Evolutionary conservation across 805 yeast species (phyloP).

Genomic region (Candida rishiriensis): DNA sequence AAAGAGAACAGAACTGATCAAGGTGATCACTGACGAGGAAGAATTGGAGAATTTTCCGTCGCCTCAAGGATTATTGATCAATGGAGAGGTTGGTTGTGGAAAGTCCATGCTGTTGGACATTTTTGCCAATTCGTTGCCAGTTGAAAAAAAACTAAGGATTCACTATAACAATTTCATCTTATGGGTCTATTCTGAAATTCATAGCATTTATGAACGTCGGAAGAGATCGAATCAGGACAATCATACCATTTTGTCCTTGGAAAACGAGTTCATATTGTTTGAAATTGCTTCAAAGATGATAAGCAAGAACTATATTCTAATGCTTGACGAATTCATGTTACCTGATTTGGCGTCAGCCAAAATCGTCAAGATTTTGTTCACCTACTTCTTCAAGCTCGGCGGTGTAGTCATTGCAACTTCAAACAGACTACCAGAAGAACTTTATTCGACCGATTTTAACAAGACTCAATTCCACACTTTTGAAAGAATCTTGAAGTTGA

Average conservation of each 20-base stretch:
- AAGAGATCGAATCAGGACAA: constrained; percentile 27
- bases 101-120: constrained; percentile 72
- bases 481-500: constrained; percentile 48
- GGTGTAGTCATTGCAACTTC: constrained; percentile 75
- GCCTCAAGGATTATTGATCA: constrained; percentile 60
- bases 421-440: constrained; percentile 66
- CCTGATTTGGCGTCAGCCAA: constrained; percentile 76
- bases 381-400: constrained; percentile 66
- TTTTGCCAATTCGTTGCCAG: constrained; percentile 62
- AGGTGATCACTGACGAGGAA: constrained; percentile 55
- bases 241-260: constrained; percentile 35
- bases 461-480: constrained; percentile 54
- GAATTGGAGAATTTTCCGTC: constrained; percentile 48
- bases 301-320: constrained; percentile 48
- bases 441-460: constrained; percentile 62
- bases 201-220: constrained; percentile 45
- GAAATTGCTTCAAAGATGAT: constrained; percentile 67
- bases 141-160: constrained; percentile 60
- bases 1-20: constrained; percentile 38
- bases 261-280: constrained; percentile 59
- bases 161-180: constrained; percentile 68
- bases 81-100: constrained; percentile 72
- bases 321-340: constrained; percentile 71
- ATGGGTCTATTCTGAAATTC: constrained; percentile 63
- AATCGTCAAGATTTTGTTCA: constrained; percentile 58